Evolutionary conservation across 2,329 filamentous ascomycete genomes (phyloP).

Genomic region (Stagonosporopsis tanaceti): DNA sequence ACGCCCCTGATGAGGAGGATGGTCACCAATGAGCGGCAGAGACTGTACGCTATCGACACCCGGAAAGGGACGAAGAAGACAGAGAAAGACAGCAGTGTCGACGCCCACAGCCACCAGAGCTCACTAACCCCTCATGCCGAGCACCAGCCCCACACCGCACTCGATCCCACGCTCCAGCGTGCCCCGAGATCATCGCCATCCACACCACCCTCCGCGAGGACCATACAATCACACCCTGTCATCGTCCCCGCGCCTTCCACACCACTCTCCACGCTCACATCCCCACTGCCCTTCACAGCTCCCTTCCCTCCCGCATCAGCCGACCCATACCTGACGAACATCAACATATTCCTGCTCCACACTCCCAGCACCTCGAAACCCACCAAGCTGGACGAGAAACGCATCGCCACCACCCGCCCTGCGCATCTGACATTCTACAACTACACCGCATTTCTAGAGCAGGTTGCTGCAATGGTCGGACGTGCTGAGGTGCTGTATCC

Average conservation of each 20-base stretch:
- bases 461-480: constrained; percentile 19
- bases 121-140: constrained; percentile 10
- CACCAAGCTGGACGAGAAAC: constrained; percentile 37
- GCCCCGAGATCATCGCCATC: not conserved
- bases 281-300: constrained; percentile 8
- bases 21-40: constrained; percentile 67
- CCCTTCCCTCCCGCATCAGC: constrained; percentile 8
- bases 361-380: constrained; percentile 58
- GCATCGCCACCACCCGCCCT: constrained; percentile 25
- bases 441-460: constrained; percentile 28
- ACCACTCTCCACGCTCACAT: not conserved
- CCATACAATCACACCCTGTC: not conserved
- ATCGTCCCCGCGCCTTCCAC: not conserved
- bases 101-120: constrained; percentile 22
- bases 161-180: constrained; percentile 18
- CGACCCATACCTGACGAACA: constrained; percentile 49
- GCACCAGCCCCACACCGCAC: constrained; percentile 21
- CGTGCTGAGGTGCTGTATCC: constrained; percentile 21
- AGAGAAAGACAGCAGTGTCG: constrained; percentile 36
- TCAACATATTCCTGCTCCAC: constrained; percentile 70
- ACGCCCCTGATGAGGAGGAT: constrained; percentile 65
- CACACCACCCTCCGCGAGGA: not conserved
- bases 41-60: constrained; percentile 65
- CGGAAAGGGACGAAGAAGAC: constrained; percentile 57
- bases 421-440: constrained; percentile 28